Percentiles rank a stretch among this genome's conserved stretches.
Evolutionary conservation across 129 eudicot species (phyloP).

Genomic region (Lactuca saligna): DNA sequence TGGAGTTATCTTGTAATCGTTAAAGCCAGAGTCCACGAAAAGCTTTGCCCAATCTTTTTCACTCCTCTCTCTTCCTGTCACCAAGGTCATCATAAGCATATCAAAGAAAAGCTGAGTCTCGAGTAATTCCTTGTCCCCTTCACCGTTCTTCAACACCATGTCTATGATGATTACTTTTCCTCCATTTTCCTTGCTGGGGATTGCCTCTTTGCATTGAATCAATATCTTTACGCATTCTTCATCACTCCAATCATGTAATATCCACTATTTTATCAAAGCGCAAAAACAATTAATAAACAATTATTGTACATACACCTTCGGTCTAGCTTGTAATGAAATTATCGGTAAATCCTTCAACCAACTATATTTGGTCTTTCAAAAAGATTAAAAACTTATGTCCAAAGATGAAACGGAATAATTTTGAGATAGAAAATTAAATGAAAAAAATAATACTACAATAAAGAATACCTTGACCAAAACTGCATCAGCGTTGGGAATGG

Average conservation of each 20-base stretch:
- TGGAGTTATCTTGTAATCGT: constrained; percentile 18
- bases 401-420: background rate
- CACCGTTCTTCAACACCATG: constrained; percentile 14
- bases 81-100: constrained; percentile 23
- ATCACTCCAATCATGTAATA: constrained; percentile 36
- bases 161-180: constrained; percentile 26
- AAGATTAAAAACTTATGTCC: too few relatives aligned
- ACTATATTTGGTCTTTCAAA: too few relatives aligned
- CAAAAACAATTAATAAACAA: background rate
- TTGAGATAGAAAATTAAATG: background rate
- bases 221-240: constrained; percentile 27
- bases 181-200: constrained; percentile 25
- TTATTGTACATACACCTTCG: background rate
- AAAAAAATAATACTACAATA: background rate
- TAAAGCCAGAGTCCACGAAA: constrained; percentile 26
- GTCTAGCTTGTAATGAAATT: background rate
- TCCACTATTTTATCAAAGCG: constrained; percentile 15
- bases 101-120: constrained; percentile 30
- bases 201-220: constrained; percentile 27
- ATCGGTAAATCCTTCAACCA: background rate
- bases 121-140: background rate
- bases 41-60: constrained; percentile 43
- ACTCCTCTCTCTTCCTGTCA: constrained; percentile 42
- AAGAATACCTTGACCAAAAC: constrained; percentile 23
- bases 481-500: constrained; percentile 24